Evolutionary conservation across 2,329 filamentous ascomycete species (phyloP).

Genomic region (Chaetomium strumarium): DNA sequence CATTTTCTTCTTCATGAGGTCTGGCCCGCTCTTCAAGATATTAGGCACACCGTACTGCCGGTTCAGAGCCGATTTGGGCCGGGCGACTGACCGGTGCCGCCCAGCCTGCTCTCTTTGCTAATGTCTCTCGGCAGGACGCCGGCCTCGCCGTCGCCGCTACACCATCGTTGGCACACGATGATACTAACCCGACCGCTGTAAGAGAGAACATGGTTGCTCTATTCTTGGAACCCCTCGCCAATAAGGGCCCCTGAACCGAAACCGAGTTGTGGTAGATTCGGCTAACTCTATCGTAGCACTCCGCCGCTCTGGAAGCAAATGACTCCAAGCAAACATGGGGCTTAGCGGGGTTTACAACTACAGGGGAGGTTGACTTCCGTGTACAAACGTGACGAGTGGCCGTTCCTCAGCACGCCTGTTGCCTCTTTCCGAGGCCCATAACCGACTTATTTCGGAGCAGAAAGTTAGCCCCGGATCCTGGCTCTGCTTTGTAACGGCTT

Average conservation of each 20-base stretch:
- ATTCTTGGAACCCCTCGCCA: neutral
- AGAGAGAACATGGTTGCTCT: neutral
- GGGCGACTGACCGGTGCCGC: neutral
- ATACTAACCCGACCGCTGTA: neutral
- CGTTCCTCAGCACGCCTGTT: too few species aligned
- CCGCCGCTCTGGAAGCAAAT: neutral
- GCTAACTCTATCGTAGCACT: neutral
- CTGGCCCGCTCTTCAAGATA: neutral
- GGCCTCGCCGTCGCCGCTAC: slow-evolving; percentile 1
- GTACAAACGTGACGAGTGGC: neutral
- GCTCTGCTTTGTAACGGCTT: too few species aligned
- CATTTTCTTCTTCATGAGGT: neutral
- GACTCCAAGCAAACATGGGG: neutral
- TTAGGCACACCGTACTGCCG: neutral
- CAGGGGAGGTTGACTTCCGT: neutral
- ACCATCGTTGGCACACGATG: neutral
- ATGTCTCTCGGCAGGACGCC: neutral
- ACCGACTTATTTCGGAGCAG: too few species aligned
- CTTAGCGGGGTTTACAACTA: neutral
- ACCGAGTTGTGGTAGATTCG: neutral
- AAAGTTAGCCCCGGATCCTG: too few species aligned
- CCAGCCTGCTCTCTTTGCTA: neutral
- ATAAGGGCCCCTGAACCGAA: neutral
- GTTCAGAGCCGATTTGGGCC: too few species aligned
- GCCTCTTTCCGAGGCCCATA: too few species aligned